Base-by-base conservation (phyloP, 2,329 filamentous ascomycete genomes). In the Pseudocercospora pini-densiflorae region DNA sequence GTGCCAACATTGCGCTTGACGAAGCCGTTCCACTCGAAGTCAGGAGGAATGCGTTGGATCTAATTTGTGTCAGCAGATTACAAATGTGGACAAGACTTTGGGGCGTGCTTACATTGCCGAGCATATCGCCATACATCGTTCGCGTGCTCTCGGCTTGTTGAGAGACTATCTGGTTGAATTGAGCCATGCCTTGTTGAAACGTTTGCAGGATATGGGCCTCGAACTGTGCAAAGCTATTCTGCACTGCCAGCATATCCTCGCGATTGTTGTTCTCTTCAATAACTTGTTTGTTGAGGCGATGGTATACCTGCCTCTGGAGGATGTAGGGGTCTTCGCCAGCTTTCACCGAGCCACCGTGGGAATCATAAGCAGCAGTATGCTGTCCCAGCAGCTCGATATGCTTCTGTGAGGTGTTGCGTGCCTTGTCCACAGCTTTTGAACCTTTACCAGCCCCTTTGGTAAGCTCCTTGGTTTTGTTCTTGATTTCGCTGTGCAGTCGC, bases 181-280 rank as follows among this genome's bases (percentile, higher is more conserved):
- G 88, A 70, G 90, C 89, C 81, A 98, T 86, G 60, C 91, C 90
- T 74, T 90, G 87, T 80, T 98, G 94, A 61, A 98, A 81, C 8
- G 92, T 92, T 76, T 91, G 85, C 62, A 99, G 81, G 63, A 98
- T 84, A 77, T 98, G 94, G 0, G 89, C 85, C 80, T 99, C 95
- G 73, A 98, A 99, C 43, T 89, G 85, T 64, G 90, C 85, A 77
- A 98, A 97, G 78, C 92, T 92, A 81, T 91, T 90, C 81, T 99
- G 95, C n/a, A 97, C 91, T 9, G 90, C 87, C 68, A 99, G 86
- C 64, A 98, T 86, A 77, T 99, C 95, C 77, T 97, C 92, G 70
- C 90, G 89, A 81, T 96, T 94, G 83, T 94, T 96, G 85, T 99
- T 99, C 83, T 99, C 95, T 77, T 97, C 93, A 55, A 92, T 84